phyloP scores from a whole-genome alignment of 2,329 filamentous ascomycete species.

The Amauroascus niger region DNA sequence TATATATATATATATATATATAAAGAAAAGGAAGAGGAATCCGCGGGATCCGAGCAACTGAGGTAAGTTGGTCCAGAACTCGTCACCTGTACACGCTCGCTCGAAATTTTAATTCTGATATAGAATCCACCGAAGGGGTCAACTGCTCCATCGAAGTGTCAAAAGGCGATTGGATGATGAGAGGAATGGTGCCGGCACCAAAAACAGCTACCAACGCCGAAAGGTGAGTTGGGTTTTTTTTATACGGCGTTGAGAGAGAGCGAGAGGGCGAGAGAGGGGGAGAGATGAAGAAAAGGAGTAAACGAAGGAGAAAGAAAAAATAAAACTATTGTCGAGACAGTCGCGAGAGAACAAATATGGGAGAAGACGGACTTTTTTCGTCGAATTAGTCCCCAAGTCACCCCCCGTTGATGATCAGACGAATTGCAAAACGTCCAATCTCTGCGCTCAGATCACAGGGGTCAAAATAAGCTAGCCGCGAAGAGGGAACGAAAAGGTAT shows the following conservation, averaged over 20 bases:
- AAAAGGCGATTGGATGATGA: background rate
- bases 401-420: conserved; percentile 1
- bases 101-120: conserved; percentile 21
- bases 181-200: conserved; percentile 5
- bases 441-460: conserved; percentile 9
- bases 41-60: no score
- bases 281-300: no score
- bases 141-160: conserved; percentile 23
- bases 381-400: conserved; percentile 1
- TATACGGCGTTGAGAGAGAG: no score
- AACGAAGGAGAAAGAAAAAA: background rate
- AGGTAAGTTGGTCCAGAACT: background rate
- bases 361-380: background rate
- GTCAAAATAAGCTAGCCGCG: background rate
- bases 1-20: no score
- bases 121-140: conserved; percentile 20
- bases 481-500: background rate
- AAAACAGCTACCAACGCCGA: conserved; percentile 4
- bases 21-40: no score
- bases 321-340: background rate
- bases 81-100: conserved; percentile 21
- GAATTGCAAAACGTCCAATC: conserved; percentile 4
- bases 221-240: conserved; percentile 2
- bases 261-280: background rate
- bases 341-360: background rate